Evolutionary conservation across 148 eudicot species (phyloP).

Genomic region (Polygonum aviculare): DNA sequence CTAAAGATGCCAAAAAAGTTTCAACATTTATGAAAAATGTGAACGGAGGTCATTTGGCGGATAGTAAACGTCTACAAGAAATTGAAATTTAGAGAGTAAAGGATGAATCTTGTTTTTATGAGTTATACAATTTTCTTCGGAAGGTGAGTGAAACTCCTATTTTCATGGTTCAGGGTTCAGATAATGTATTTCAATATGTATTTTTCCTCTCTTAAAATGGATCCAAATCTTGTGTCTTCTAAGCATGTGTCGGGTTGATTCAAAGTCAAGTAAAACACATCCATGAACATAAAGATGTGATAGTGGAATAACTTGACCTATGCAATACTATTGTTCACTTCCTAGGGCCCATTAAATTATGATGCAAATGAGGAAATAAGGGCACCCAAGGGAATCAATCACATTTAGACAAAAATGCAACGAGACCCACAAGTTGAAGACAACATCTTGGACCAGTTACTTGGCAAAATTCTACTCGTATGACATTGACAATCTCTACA

Average conservation of each 20-base stretch:
- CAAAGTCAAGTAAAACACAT: slow-evolving; percentile 1
- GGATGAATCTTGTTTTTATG: no score
- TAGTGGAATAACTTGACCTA: neutral
- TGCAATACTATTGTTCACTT: neutral
- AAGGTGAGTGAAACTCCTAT: no score
- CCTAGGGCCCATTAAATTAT: neutral
- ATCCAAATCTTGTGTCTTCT: no score
- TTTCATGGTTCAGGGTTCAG: no score
- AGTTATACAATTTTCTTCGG: no score
- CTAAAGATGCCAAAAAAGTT: neutral
- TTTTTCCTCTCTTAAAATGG: no score
- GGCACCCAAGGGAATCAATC: neutral
- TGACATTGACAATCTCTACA: neutral
- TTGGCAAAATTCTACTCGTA: neutral
- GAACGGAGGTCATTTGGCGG: no score
- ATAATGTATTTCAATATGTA: no score
- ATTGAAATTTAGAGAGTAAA: no score
- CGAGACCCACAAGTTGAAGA: neutral
- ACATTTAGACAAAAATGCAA: slow-evolving; percentile 4
- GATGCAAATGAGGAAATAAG: neutral
- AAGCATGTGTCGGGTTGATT: neutral
- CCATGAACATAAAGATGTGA: neutral
- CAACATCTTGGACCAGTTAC: slow-evolving; percentile 7
- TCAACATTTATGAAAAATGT: neutral
- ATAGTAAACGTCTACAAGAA: no score